Evolutionary conservation across 345 rosid genomes (phyloP).

Genomic region (Dipteronia dyeriana): DNA sequence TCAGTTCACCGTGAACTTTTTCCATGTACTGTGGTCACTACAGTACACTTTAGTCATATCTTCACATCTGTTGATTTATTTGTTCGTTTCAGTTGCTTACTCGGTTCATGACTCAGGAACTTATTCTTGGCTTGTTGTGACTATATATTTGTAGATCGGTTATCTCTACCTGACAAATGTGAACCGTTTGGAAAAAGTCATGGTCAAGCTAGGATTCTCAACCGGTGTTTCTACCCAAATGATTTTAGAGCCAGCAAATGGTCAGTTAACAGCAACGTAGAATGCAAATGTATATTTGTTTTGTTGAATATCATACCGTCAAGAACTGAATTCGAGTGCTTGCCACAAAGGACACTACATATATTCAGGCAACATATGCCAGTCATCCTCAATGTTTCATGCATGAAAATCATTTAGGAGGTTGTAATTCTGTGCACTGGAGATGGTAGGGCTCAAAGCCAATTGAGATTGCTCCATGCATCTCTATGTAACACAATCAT

Average conservation of each 20-base stretch:
- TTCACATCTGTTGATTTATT: neutral
- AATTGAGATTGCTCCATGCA: neutral
- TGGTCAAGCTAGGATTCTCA: conserved; percentile 81
- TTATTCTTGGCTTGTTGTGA: conserved; percentile 5
- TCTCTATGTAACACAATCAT: neutral
- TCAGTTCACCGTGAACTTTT: too few species aligned
- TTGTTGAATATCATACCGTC: neutral
- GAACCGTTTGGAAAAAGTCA: conserved; percentile 75
- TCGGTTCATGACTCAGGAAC: neutral
- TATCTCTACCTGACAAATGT: conserved; percentile 70
- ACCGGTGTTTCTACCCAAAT: conserved; percentile 49
- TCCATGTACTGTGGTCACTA: too few species aligned
- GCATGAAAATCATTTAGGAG: neutral
- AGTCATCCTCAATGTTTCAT: neutral
- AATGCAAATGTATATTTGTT: neutral
- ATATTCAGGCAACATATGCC: neutral
- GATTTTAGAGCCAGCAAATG: conserved; percentile 43
- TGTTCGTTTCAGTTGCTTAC: too few species aligned
- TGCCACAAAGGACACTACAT: neutral
- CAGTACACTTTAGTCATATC: too few species aligned
- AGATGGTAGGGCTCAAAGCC: neutral
- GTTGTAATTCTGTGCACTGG: neutral
- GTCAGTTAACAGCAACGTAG: conserved; percentile 25
- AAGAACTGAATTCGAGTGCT: neutral
- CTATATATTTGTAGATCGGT: conserved; percentile 50